phyloP scores from a whole-genome alignment of 2,329 filamentous ascomycete genomes.

The Nakataea oryzae region DNA sequence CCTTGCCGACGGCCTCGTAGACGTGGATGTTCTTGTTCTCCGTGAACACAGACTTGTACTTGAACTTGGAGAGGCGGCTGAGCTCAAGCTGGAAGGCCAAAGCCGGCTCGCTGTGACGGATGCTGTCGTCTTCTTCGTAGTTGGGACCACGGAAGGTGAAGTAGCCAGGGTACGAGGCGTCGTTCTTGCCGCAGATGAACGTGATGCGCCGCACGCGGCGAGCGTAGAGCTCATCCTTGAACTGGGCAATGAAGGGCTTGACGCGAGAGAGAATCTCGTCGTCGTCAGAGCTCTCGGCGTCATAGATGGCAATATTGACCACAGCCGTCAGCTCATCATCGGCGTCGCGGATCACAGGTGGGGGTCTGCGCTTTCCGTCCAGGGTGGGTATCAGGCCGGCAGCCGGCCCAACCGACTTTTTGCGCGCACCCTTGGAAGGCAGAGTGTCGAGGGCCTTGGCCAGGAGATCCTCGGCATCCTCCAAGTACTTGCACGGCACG shows the following conservation, averaged over 20 bases:
- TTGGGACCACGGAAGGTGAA: conserved; percentile 93
- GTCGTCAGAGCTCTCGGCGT: conserved; percentile 77
- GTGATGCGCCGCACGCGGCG: conserved; percentile 82
- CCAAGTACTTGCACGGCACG: conserved; percentile 83
- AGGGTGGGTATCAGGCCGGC: conserved; percentile 61
- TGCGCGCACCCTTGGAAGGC: conserved; percentile 39
- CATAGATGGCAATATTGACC: conserved; percentile 82
- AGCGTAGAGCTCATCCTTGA: conserved; percentile 73
- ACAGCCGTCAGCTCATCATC: conserved; percentile 81
- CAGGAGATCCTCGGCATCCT: conserved; percentile 84
- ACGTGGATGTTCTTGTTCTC: conserved; percentile 99
- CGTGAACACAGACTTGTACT: conserved; percentile 96
- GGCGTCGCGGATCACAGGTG: conserved; percentile 40
- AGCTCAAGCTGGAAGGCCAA: conserved; percentile 98
- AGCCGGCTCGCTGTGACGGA: conserved; percentile 93
- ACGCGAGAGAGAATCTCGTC: conserved; percentile 71
- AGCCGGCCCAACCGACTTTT: conserved; percentile 36
- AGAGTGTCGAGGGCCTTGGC: conserved; percentile 77
- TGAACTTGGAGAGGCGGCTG: conserved; percentile 87
- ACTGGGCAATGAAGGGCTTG: conserved; percentile 61
- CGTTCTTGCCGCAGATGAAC: conserved; percentile 90
- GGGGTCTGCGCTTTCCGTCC: conserved; percentile 58
- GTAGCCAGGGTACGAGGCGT: conserved; percentile 92
- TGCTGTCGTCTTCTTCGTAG: conserved; percentile 87
- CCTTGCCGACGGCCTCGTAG: conserved; percentile 93